phyloP scores from a whole-genome alignment of 169 alveolate genomes.

The Plasmodium vinckei region DNA sequence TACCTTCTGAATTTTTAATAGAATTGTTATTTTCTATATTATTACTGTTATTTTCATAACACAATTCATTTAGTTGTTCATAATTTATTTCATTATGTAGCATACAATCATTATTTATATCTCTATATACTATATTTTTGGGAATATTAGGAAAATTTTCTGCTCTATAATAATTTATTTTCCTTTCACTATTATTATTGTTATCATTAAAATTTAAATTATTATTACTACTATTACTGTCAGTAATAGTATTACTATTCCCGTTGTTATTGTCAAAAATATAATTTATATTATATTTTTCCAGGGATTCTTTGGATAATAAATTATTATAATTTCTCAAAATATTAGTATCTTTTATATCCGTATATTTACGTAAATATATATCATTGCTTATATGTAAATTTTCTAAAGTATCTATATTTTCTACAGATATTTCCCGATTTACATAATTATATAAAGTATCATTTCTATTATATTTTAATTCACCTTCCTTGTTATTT shows the following conservation, averaged over 20 bases:
- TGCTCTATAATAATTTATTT: background rate
- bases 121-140: background rate
- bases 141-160: background rate
- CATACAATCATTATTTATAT: background rate
- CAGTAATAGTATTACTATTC: background rate
- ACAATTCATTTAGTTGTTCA: background rate
- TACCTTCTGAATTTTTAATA: background rate
- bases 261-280: slow-evolving; percentile 1
- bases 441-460: background rate
- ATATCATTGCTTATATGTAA: background rate
- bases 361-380: background rate
- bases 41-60: background rate
- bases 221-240: background rate
- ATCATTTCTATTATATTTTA: slow-evolving; percentile 1
- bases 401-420: background rate
- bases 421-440: too few species aligned
- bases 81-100: background rate
- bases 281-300: background rate
- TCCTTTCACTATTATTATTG: background rate
- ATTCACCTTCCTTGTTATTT: background rate
- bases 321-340: too few species aligned
- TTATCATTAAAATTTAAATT: background rate
- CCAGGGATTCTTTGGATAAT: too few species aligned
- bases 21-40: background rate
- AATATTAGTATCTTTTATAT: background rate